These are phyloP conservation scores for Phytopythium kandeliae DNA, from an alignment of 352 stramenopile species.

Conservation along the genomic window DNA sequence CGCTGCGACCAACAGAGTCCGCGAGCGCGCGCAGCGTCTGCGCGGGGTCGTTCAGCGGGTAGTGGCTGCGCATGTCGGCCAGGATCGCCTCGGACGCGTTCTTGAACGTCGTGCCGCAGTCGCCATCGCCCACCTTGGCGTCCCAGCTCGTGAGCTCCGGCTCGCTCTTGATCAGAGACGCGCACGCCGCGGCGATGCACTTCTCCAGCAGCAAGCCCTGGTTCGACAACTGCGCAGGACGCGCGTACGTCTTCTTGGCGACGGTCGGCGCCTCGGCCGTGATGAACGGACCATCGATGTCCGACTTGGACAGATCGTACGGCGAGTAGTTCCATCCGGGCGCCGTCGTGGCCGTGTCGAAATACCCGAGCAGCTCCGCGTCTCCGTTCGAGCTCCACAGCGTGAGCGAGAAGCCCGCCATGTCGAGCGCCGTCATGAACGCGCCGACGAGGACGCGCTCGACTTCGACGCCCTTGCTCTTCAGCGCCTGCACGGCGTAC, in stretches of 20 bases:
- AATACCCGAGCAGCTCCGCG: slow-evolving; percentile 36
- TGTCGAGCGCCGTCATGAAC: slow-evolving; percentile 98
- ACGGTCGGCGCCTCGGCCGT: slow-evolving; percentile 16
- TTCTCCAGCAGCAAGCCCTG: slow-evolving; percentile 42
- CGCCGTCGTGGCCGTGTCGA: slow-evolving; percentile 56
- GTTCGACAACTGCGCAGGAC: slow-evolving; percentile 37
- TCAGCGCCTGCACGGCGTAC: slow-evolving; percentile 60
- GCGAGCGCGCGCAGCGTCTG: slow-evolving; percentile 56
- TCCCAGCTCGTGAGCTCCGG: slow-evolving; percentile 93
- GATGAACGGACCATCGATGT: slow-evolving; percentile 25
- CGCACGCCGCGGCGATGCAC: slow-evolving; percentile 55
- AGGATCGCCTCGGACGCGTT: slow-evolving; percentile 87
- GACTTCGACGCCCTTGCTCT: slow-evolving; percentile 56
- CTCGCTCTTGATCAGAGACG: slow-evolving; percentile 85
- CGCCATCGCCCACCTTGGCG: slow-evolving; percentile 94
- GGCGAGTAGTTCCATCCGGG: slow-evolving; percentile 62
- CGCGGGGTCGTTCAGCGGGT: slow-evolving; percentile 58
- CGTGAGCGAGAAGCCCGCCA: slow-evolving; percentile 93
- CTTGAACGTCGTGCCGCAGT: slow-evolving; percentile 96
- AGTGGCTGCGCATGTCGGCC: slow-evolving; percentile 40
- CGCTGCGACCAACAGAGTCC: slow-evolving; percentile 59
- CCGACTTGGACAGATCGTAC: slow-evolving; percentile 27
- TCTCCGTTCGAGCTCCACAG: slow-evolving; percentile 79
- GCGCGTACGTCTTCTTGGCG: slow-evolving; percentile 24
- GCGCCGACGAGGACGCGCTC: slow-evolving; percentile 88